A percentile compares a stretch with the other conserved stretches of the same genome.
phyloP scores from a whole-genome alignment of 495 filamentous ascomycete species.

The Bombardia bombarda region DNA sequence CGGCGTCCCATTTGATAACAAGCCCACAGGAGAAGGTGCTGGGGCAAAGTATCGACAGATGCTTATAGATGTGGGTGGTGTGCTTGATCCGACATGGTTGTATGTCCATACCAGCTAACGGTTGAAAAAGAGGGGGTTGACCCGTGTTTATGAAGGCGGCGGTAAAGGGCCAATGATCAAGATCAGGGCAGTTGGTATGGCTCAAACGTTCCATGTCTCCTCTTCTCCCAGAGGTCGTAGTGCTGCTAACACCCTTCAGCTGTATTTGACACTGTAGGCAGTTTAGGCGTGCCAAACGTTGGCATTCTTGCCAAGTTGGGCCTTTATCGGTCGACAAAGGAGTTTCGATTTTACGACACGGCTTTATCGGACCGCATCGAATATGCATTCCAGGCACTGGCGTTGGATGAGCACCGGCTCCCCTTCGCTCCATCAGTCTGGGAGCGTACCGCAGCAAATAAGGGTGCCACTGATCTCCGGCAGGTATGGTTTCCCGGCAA shows the following conservation, averaged over 20 bases:
- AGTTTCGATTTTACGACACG: conserved; percentile 55
- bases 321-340: conserved; percentile 39
- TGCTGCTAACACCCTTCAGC: too few relatives aligned
- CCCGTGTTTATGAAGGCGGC: conserved; percentile 26
- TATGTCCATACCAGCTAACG: too few relatives aligned
- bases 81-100: conserved; percentile 11
- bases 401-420: conserved; percentile 57
- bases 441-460: conserved; percentile 32
- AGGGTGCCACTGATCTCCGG: conserved; percentile 44
- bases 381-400: conserved; percentile 68
- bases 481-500: conserved; percentile 69
- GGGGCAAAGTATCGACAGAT: conserved; percentile 21
- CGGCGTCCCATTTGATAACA: conserved; percentile 48
- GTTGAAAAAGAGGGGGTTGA: conserved; percentile 26
- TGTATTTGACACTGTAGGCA: conserved; percentile 57
- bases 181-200: conserved; percentile 36
- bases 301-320: conserved; percentile 29
- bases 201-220: too few relatives aligned
- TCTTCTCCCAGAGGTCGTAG: too few relatives aligned
- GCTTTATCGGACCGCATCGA: conserved; percentile 48
- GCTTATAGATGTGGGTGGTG: conserved; percentile 23
- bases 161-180: conserved; percentile 32
- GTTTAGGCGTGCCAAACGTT: conserved; percentile 42
- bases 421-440: conserved; percentile 61
- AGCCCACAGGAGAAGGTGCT: conserved; percentile 40